Evolutionary conservation across 73 alveolate species (phyloP), one percentile per base, ranked within the genome.

Genomic region (Paramecium biaurelia): DNA sequence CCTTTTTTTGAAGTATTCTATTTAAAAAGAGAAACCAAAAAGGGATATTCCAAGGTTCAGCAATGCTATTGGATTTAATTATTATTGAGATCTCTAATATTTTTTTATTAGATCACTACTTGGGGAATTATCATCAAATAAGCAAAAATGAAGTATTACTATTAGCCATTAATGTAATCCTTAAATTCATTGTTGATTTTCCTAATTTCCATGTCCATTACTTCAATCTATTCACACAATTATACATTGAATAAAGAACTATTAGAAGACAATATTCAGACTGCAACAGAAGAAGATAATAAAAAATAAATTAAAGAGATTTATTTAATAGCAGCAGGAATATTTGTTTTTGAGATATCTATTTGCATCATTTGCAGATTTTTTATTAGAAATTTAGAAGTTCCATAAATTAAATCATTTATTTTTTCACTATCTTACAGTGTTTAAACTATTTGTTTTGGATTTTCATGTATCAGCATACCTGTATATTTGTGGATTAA

Each of bases 1-100:
- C 90, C 90, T 3, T 79, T 79, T n/a, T 79, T 79, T 79, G 90
- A 79, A 20, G 90, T 79, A 0, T 79, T 79, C n/a, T 79, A 79
- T 79, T 24, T 79, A 9, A 79, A 79, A 35, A 41, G 90, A 47
- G 90, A 79, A 45, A 79, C 90, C 5, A 79, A 79, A 20, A 24
- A 32, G 47, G 90, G 90, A 23, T 79, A 79, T 21, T 1, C 57
- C 2, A 79, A 79, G 37, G 90, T 79, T 4, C 12, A 79, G n/a
- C 26, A 41, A 11, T 79, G 90, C 15, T 79, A 79, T 79, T 79
- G 90, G 90, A 30, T 41, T 8, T 45, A 79, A 79, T 41, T 41
- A 2, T 41, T 41, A 45, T 26, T 79, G 12, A 41, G 90, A 20
- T 79, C 74, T 7, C 4, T 79, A 1, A 30, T 43, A 30, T 79